These are phyloP conservation scores for Colletotrichum cereale DNA, from an alignment of 2,329 filamentous ascomycete species.

Conservation along the genomic window DNA sequence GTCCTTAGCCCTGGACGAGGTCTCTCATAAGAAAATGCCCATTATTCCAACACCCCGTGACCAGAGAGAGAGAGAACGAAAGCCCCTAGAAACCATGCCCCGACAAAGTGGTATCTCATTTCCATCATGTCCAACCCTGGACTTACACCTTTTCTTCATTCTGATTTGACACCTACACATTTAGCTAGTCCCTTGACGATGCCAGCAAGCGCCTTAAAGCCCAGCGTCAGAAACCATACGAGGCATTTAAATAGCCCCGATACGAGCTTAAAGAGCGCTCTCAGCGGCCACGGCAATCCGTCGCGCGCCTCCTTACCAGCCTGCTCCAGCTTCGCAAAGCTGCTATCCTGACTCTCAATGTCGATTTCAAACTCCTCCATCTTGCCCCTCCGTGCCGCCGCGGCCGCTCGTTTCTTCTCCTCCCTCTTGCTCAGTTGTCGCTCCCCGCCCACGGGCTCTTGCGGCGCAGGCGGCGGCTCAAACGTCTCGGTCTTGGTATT, in stretches of 20 bases:
- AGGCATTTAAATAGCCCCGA: conserved; percentile 68
- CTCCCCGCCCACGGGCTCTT: conserved; percentile 43
- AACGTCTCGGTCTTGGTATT: conserved; percentile 66
- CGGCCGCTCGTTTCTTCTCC: conserved; percentile 41
- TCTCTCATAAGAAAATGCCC: conserved; percentile 24
- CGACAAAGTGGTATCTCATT: conserved; percentile 38
- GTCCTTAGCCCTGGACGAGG: conserved; percentile 15
- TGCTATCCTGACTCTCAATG: conserved; percentile 71
- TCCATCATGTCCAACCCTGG: conserved; percentile 11
- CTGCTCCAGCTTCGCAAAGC: conserved; percentile 56
- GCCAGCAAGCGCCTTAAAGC: conserved; percentile 65
- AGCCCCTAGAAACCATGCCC: conserved; percentile 9
- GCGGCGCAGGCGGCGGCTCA: conserved; percentile 65
- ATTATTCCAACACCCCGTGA: conserved; percentile 25
- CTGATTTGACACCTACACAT: conserved; percentile 55
- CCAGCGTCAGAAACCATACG: conserved; percentile 69
- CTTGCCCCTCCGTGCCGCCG: conserved; percentile 49
- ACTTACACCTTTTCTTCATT: conserved; percentile 26
- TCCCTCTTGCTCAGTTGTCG: conserved; percentile 47
- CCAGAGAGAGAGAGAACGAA: conserved; percentile 11
- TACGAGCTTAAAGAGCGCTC: conserved; percentile 63
- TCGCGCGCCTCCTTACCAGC: conserved; percentile 55
- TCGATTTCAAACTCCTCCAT: conserved; percentile 73
- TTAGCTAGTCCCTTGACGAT: conserved; percentile 65
- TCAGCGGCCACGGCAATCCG: conserved; percentile 63